These are phyloP conservation scores for Leccinum subgranulosum DNA, from an alignment of 768 basidiomycete genomes.

Conservation along the genomic window DNA sequence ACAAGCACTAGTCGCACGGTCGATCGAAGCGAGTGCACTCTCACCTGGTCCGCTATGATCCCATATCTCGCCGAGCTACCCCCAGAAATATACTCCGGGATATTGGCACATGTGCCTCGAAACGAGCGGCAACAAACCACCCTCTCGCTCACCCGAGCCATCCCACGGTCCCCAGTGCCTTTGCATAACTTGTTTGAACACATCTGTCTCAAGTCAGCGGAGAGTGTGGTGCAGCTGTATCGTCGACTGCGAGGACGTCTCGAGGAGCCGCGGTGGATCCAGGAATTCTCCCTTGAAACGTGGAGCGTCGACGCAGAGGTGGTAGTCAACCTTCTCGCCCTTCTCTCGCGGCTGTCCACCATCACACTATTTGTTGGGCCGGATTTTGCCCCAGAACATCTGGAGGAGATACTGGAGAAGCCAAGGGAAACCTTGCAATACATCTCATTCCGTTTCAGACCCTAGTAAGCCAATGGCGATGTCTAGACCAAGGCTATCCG, in stretches of 20 bases:
- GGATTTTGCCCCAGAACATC: conserved; percentile 73
- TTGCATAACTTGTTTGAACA: conserved; percentile 54
- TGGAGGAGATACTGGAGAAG: conserved; percentile 62
- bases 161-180: conserved; percentile 61
- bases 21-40: background rate
- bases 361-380: conserved; percentile 73
- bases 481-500: background rate
- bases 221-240: conserved; percentile 58
- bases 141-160: conserved; percentile 57
- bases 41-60: conserved; percentile 10
- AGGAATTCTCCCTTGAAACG: conserved; percentile 49
- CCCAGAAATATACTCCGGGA: conserved; percentile 60
- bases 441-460: conserved; percentile 72
- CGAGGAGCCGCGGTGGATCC: conserved; percentile 40
- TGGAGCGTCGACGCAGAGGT: conserved; percentile 78
- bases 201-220: conserved; percentile 47
- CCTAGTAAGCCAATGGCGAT: conserved; percentile 56
- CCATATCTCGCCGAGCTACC: conserved; percentile 44
- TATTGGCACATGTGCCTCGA: conserved; percentile 51
- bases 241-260: conserved; percentile 44
- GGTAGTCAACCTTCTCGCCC: conserved; percentile 61
- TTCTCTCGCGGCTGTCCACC: conserved; percentile 48
- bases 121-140: conserved; percentile 48
- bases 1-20: no score
- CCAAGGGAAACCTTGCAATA: conserved; percentile 46